A percentile compares a stretch with the other conserved stretches of the same genome.
These are phyloP conservation scores for Spiraea crenata DNA, from an alignment of 331 rosid species.

Conservation along the genomic window DNA sequence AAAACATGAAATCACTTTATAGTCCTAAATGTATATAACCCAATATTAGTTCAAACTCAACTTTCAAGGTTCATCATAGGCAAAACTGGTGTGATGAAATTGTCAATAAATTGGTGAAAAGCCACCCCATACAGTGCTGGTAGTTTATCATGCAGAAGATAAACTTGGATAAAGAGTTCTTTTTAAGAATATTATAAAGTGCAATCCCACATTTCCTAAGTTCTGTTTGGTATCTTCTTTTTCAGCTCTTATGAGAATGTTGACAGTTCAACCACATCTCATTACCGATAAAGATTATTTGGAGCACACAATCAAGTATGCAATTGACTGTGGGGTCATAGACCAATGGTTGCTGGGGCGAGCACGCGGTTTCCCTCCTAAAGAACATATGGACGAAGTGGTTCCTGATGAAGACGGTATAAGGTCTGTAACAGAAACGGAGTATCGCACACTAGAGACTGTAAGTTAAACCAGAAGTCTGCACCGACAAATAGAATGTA, in stretches of 20 bases:
- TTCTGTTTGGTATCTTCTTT: slow-evolving; percentile 19
- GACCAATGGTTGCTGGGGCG: slow-evolving; percentile 85
- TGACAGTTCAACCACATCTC: slow-evolving; percentile 69
- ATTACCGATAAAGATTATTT: slow-evolving; percentile 72
- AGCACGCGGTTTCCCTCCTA: slow-evolving; percentile 67
- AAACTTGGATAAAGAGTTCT: too few species aligned
- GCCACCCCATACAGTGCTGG: too few species aligned
- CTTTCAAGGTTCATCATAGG: not conserved
- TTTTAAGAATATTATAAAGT: too few species aligned
- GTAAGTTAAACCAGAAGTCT: slow-evolving; percentile 33
- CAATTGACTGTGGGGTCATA: slow-evolving; percentile 76
- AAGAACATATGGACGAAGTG: slow-evolving; percentile 57
- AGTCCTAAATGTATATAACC: not conserved
- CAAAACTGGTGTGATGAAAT: not conserved
- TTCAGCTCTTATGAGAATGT: slow-evolving; percentile 82
- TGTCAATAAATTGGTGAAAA: too few species aligned
- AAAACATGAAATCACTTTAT: not conserved
- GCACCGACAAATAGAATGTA: not conserved
- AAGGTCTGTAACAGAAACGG: slow-evolving; percentile 59
- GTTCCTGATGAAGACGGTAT: slow-evolving; percentile 68
- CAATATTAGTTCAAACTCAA: not conserved
- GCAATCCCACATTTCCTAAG: slow-evolving; percentile 14
- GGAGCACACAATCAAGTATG: slow-evolving; percentile 67
- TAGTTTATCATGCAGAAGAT: too few species aligned
- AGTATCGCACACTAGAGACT: slow-evolving; percentile 56